phyloP scores from a whole-genome alignment of 352 stramenopile genomes.

The Globisporangium megalacanthum region DNA sequence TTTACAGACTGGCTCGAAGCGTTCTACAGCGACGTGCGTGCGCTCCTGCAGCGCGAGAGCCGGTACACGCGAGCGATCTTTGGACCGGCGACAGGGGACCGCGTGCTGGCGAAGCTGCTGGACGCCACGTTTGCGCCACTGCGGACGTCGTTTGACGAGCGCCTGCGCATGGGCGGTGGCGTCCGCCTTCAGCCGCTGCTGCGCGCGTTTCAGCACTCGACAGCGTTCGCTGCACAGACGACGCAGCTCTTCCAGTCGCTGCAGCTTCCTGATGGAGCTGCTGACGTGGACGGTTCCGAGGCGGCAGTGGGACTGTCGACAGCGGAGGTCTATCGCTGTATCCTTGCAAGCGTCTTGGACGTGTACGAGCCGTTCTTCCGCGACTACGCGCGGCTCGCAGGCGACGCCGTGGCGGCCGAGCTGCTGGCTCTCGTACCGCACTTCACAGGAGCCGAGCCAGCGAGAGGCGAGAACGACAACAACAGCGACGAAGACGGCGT shows the following conservation, averaged over 20 bases:
- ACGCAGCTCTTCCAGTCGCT: slow-evolving; percentile 38
- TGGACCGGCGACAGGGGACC: slow-evolving; percentile 14
- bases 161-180: slow-evolving; percentile 14
- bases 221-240: slow-evolving; percentile 34
- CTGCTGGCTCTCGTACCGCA: slow-evolving; percentile 35
- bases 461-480: slow-evolving; percentile 2
- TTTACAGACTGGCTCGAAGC: slow-evolving; percentile 29
- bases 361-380: slow-evolving; percentile 52
- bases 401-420: slow-evolving; percentile 30
- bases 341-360: slow-evolving; percentile 37
- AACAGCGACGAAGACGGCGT: slow-evolving; percentile 22
- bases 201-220: slow-evolving; percentile 37
- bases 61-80: slow-evolving; percentile 44
- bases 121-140: slow-evolving; percentile 44
- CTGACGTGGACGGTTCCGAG: not conserved
- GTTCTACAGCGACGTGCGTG: slow-evolving; percentile 52
- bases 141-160: slow-evolving; percentile 46
- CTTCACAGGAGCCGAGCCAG: slow-evolving; percentile 14
- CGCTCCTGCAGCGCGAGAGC: slow-evolving; percentile 53
- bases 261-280: slow-evolving; percentile 4
- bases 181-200: slow-evolving; percentile 32
- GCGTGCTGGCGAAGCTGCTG: slow-evolving; percentile 39
- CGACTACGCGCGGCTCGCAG: slow-evolving; percentile 41
- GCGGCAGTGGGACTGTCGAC: slow-evolving; percentile 1
- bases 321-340: slow-evolving; percentile 5